Conservation (phyloP, 345 rosid genomes). For the Lumnitzera racemosa region DNA sequence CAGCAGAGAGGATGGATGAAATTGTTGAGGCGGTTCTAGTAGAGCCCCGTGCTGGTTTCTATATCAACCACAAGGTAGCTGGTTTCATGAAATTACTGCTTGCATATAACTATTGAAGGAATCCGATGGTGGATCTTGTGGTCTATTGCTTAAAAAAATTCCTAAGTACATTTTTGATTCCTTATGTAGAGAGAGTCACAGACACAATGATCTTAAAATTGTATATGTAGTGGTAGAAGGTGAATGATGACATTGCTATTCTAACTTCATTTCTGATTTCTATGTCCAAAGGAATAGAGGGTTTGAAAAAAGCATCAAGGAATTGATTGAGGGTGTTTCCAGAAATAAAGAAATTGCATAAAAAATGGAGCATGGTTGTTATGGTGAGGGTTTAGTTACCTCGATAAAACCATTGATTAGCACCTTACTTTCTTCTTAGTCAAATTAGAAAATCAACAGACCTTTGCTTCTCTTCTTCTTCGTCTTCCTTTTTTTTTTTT, state of each 20-base stretch:
- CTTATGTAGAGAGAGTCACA: slow-evolving; percentile 56
- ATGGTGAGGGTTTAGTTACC: slow-evolving; percentile 40
- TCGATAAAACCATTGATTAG: no score
- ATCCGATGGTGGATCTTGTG: slow-evolving; percentile 30
- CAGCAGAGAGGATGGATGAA: slow-evolving; percentile 83
- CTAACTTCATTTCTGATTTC: slow-evolving; percentile 16
- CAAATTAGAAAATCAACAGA: no score
- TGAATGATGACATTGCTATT: slow-evolving; percentile 4
- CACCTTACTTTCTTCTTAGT: no score
- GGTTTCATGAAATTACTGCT: slow-evolving; percentile 34
- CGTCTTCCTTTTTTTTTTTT: no score
- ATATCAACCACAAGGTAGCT: slow-evolving; percentile 64
- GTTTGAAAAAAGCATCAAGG: slow-evolving; percentile 34
- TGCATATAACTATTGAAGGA: slow-evolving; percentile 17
- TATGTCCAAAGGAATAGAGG: slow-evolving; percentile 36
- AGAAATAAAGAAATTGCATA: slow-evolving; percentile 58
- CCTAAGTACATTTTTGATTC: slow-evolving; percentile 45
- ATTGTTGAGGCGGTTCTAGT: slow-evolving; percentile 69
- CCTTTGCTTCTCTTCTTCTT: no score
- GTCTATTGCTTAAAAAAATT: slow-evolving; percentile 34
- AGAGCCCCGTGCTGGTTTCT: slow-evolving; percentile 69
- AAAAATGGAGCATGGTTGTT: slow-evolving; percentile 58
- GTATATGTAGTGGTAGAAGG: background rate
- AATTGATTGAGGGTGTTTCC: slow-evolving; percentile 39
- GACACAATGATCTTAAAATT: slow-evolving; percentile 2